phyloP scores from a whole-genome alignment of 2,329 filamentous ascomycete genomes.

The Colletotrichum cuscutae region DNA sequence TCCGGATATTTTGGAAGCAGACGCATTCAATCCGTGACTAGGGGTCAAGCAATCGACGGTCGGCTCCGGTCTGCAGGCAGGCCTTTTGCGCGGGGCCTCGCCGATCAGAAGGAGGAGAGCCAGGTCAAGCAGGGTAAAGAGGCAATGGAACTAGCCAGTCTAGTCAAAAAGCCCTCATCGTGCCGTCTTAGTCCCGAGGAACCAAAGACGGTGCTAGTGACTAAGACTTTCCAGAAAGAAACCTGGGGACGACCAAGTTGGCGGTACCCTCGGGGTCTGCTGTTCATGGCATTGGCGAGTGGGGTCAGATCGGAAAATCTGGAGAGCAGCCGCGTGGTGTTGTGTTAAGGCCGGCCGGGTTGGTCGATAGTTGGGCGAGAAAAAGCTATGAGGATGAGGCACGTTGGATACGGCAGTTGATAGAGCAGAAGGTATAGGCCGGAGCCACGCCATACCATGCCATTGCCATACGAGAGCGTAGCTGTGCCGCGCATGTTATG shows the following conservation, averaged over 20 bases:
- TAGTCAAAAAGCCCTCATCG: neutral
- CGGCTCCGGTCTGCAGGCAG: neutral
- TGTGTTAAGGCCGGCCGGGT: slow-evolving; percentile 11
- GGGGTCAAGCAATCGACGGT: slow-evolving; percentile 1
- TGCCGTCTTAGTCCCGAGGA: neutral
- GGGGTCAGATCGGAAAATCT: slow-evolving; percentile 24
- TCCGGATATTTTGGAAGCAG: neutral
- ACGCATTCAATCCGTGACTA: neutral
- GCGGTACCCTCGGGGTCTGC: slow-evolving; percentile 26
- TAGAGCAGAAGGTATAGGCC: slow-evolving; percentile 1
- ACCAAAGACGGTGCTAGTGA: slow-evolving; percentile 1
- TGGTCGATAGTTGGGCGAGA: slow-evolving; percentile 1
- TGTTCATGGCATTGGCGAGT: slow-evolving; percentile 15
- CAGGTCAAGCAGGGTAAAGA: neutral
- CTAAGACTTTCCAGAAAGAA: slow-evolving; percentile 17
- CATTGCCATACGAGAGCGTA: slow-evolving; percentile 4
- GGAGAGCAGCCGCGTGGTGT: slow-evolving; percentile 29
- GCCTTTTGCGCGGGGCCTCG: slow-evolving; percentile 1
- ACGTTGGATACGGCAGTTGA: neutral
- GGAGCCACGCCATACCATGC: slow-evolving; percentile 11
- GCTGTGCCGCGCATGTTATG: slow-evolving; percentile 24
- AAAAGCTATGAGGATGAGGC: slow-evolving; percentile 1
- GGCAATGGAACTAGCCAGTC: neutral
- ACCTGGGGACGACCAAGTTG: slow-evolving; percentile 21
- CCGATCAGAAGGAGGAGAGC: slow-evolving; percentile 1